Conservation (phyloP, 345 rosid species). For the Pugionium cornutum region DNA sequence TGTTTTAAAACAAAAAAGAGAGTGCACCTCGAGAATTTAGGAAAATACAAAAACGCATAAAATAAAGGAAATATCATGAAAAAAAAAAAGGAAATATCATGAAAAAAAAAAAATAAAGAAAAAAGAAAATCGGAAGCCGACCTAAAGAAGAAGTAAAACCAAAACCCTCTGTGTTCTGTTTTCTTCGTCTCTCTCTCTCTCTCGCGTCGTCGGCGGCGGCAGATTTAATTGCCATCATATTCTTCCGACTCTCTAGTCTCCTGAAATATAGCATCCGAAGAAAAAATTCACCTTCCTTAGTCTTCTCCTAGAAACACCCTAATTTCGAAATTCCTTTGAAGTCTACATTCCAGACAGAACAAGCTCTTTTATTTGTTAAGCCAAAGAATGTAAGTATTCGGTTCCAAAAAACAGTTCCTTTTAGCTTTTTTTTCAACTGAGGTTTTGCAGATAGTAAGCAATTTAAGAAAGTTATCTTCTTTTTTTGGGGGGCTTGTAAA, state of each 20-base stretch:
- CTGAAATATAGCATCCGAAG: not conserved
- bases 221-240: not conserved
- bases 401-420: not conserved
- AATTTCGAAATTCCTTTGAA: not conserved
- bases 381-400: constrained; percentile 33
- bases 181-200: not conserved
- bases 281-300: not conserved
- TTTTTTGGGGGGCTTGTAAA: not conserved
- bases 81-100: too few relatives aligned
- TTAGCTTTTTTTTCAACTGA: not conserved
- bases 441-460: not conserved
- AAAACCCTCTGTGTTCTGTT: constrained; percentile 20
- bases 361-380: constrained; percentile 16
- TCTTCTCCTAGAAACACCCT: not conserved
- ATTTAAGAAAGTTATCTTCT: not conserved
- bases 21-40: too few relatives aligned
- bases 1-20: too few relatives aligned
- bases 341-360: constrained; percentile 4
- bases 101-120: too few relatives aligned
- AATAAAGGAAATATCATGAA: too few relatives aligned
- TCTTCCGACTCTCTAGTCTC: not conserved
- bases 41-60: too few relatives aligned
- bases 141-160: constrained; percentile 30
- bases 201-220: constrained; percentile 25
- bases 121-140: constrained; percentile 10